Evolutionary conservation across 768 basidiomycete genomes (phyloP), one percentile per base, ranked within the genome.

Genomic region (Inosperma sp.): DNA sequence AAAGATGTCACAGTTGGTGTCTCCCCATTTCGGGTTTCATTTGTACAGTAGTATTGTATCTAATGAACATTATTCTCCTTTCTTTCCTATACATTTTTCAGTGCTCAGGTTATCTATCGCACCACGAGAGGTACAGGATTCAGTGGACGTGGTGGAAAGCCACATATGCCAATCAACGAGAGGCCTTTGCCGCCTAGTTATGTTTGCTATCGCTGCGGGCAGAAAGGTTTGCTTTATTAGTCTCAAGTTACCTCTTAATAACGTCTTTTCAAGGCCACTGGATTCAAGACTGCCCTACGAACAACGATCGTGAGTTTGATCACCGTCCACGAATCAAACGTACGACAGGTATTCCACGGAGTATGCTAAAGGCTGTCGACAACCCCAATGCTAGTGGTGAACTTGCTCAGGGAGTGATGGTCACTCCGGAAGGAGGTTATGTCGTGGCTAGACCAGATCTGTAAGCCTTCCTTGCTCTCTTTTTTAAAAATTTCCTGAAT

Each of bases 231-330:
- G 65, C 53, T 37, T 33, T 33, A 10, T n/a, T 13, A 39, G 7
- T 19, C n/a, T 23, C 17, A 19, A 30, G 46, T 30, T 9, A 7
- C 13, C 3, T 48, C 43, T 30, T 36, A 60, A 46, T 65, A 45
- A 53, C 37, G 8, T 27, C 35, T 53, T 51, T 37, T 17, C 16
- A 65, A 97, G 95, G 96, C 33, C 96, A 99, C 64, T 99, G 96
- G 96, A 99, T 99, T 56, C 94, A 99, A 65, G 91, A 96, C 56
- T 99, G 96, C 65, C 96, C 96, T 2, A 96, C 93, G 5, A 97
- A 97, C 65, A 93, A 87, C 59, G 92, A 99, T 64, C 86, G 92
- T 44, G 92, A 94, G 42, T 96, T 86, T 57, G 92, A 95, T 67
- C 87, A 98, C 61, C 77, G 88, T 51, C 95, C 95, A 40, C 86